phyloP scores from a whole-genome alignment of 768 basidiomycete species.

The Myochromella boudieri region DNA sequence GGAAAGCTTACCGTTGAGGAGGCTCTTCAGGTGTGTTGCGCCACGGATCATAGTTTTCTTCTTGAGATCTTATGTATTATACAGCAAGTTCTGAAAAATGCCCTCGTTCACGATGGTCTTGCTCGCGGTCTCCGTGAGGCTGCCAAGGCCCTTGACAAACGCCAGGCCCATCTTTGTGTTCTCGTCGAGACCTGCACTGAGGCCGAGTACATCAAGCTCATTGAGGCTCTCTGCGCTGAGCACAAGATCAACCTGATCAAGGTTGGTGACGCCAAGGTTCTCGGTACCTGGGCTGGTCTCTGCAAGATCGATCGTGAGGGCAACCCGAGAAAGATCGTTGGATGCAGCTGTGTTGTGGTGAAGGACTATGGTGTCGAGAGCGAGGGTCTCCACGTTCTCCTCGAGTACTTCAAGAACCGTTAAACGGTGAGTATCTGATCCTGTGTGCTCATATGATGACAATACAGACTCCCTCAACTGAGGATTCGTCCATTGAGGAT shows the following conservation, averaged over 20 bases:
- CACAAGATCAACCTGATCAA: constrained; percentile 99
- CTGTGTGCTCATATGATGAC: constrained; percentile 56
- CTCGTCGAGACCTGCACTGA: constrained; percentile 99
- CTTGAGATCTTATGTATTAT: constrained; percentile 2
- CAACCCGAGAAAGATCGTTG: constrained; percentile 94
- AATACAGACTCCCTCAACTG: constrained; percentile 93
- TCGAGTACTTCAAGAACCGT: constrained; percentile 97
- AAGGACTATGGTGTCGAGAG: constrained; percentile 96
- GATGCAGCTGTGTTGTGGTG: constrained; percentile 93
- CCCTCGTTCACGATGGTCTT: constrained; percentile 96
- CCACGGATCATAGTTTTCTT: too few relatives aligned
- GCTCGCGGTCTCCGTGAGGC: constrained; percentile 97
- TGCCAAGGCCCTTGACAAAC: constrained; percentile 98
- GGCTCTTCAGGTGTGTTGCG: constrained; percentile 68
- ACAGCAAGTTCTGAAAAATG: constrained; percentile 98
- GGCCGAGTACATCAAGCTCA: constrained; percentile 99
- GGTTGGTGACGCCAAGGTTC: constrained; percentile 95
- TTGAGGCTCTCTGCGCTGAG: constrained; percentile 98
- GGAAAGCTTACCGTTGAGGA: constrained; percentile 97
- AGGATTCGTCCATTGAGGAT: constrained; percentile 69
- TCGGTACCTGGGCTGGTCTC: constrained; percentile 97
- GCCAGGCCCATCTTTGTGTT: constrained; percentile 97
- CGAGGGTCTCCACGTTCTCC: constrained; percentile 90
- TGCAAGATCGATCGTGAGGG: constrained; percentile 99
- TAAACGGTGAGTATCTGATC: constrained; percentile 37